A percentile compares a stretch with the other conserved stretches of the same genome.
Evolutionary conservation across 441 rosid species (phyloP).

Genomic region (Brassica hybrid): DNA sequence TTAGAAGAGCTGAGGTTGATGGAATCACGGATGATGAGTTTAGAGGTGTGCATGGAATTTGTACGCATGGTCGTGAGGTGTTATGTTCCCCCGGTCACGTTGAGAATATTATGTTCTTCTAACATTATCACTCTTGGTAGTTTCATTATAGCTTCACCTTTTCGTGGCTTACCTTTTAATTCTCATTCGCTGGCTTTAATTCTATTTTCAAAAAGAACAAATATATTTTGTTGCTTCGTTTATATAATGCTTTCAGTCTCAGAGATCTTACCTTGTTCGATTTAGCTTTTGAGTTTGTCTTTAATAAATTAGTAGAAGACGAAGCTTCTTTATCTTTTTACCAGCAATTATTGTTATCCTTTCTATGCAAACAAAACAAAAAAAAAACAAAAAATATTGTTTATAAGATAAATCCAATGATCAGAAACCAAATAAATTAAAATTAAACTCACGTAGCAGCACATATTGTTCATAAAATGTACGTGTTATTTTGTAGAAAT

Average conservation of each 20-base stretch:
- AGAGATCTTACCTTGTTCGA: neutral
- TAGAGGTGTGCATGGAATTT: slow-evolving; percentile 4
- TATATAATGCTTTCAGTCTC: neutral
- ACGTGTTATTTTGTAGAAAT: no score
- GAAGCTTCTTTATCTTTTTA: no score
- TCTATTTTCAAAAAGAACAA: neutral
- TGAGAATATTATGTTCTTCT: slow-evolving; percentile 7
- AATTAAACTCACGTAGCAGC: no score
- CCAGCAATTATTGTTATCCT: no score
- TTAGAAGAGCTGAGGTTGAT: slow-evolving; percentile 7
- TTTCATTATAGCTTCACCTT: neutral
- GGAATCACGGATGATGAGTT: slow-evolving; percentile 12
- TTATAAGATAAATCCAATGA: no score
- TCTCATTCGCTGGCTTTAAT: neutral
- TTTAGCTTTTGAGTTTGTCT: neutral
- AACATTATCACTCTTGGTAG: neutral
- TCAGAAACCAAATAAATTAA: no score
- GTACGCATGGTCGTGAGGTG: neutral
- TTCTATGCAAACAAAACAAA: no score
- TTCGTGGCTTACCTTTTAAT: neutral
- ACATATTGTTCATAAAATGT: no score
- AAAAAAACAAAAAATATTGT: no score
- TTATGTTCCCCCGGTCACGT: neutral
- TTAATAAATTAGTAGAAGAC: neutral
- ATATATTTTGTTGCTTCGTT: neutral